Evolutionary conservation across 2,329 filamentous ascomycete genomes (phyloP), one percentile per base, ranked within the genome.

Genomic region (Thelonectria rubi): DNA sequence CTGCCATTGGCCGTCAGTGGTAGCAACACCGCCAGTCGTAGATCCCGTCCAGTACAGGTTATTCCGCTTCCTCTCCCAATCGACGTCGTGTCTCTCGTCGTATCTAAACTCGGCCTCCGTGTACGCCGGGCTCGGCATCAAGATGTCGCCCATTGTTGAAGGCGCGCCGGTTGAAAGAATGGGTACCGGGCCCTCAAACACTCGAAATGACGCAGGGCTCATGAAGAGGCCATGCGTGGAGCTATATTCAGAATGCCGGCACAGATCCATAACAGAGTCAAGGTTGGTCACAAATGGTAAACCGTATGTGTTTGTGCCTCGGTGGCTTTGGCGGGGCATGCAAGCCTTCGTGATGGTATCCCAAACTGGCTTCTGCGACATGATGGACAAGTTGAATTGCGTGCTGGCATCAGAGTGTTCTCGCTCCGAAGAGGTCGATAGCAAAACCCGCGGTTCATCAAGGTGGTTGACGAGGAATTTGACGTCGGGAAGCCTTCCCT

Each of bases 1-100:
- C 1, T 63, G 64, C 82, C 82, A 85, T 0, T 69, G 56, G 2
- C 71, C 63, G 10, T 74, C 69, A 8, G 26, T 0, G 63, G 62
- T 0, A 8, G 72, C 74, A 40, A 74, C 80, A 0, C 79, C 83
- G 2, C 85, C 86, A 0, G 85, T 86, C 0, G 79, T 85, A 0
- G 81, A 84, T 0, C 86, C 86, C 0, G 81, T 79, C 86, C 86
- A 88, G 69, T 87, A 88, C 0, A 87, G 67, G 2, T 79, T 80
- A 37, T 82, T 80, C 1, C 65, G 65, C 65, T 88, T 88, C 6
- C 75, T 48, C 0, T 80, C 71, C 84, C 84, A 88, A 0, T 73
- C 68, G 0, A 79, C 40, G 59, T 86, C 85, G 2, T 74, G 48
- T 0, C 60, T 30, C 0, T 73, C 67, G 2, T 79, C 69, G 65